These are phyloP conservation scores for Wickerhamomyces hampshirensis DNA, from an alignment of 805 yeast species.

Conservation along the genomic window DNA sequence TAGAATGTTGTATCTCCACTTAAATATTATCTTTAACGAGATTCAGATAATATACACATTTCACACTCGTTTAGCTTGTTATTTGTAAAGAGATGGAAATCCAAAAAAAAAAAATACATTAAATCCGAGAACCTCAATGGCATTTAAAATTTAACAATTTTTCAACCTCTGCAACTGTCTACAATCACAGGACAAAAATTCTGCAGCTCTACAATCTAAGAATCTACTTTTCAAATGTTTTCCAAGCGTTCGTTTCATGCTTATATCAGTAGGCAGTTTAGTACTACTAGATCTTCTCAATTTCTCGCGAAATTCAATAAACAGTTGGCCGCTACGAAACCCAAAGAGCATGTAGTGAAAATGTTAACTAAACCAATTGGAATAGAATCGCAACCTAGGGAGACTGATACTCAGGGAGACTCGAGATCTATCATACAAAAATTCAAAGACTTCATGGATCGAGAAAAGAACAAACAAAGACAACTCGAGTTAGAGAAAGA, in stretches of 20 bases:
- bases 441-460: conserved; percentile 43
- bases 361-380: conserved; percentile 46
- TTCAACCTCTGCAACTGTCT: too few species aligned
- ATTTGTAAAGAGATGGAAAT: background rate
- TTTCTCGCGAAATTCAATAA: conserved; percentile 30
- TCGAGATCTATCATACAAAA: conserved; percentile 30
- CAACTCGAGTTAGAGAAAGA: conserved; percentile 55
- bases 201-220: too few species aligned
- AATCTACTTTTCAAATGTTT: background rate
- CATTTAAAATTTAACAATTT: too few species aligned
- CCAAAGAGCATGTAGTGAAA: conserved; percentile 30
- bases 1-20: too few species aligned
- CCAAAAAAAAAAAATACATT: background rate
- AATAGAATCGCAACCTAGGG: conserved; percentile 31
- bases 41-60: too few species aligned
- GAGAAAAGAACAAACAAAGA: conserved; percentile 41
- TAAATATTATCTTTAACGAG: too few species aligned
- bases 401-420: conserved; percentile 38
- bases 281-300: conserved; percentile 2
- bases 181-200: too few species aligned
- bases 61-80: too few species aligned
- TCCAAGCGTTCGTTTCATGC: background rate
- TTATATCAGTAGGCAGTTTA: conserved; percentile 6
- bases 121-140: too few species aligned
- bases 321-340: conserved; percentile 32